Evolutionary conservation across 2,329 filamentous ascomycete species (phyloP).

Genomic region (Colletotrichum truncatum): DNA sequence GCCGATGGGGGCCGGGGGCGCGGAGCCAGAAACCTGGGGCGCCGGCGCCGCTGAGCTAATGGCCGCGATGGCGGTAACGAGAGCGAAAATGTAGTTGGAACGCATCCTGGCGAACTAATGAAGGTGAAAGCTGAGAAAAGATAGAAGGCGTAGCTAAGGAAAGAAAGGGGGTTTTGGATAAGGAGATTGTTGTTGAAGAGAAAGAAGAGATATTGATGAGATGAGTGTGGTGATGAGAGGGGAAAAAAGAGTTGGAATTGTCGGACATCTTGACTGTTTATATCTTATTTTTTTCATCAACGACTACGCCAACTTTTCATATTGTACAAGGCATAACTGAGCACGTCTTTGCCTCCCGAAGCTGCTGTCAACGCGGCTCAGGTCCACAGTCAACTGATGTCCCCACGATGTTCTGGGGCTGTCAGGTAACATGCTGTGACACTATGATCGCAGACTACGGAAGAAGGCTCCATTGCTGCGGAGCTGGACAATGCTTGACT

Average conservation of each 20-base stretch:
- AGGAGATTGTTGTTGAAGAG: constrained; percentile 9
- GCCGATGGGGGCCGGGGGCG: constrained; percentile 3
- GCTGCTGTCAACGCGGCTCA: constrained; percentile 3
- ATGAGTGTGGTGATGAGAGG: constrained; percentile 11
- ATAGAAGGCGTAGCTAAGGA: background rate
- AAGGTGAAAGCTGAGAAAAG: constrained; percentile 6
- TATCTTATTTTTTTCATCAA: background rate
- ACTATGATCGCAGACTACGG: constrained; percentile 10
- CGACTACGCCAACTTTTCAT: background rate
- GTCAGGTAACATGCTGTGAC: background rate
- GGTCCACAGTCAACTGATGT: constrained; percentile 14
- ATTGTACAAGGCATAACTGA: background rate
- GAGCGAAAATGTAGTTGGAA: constrained; percentile 24
- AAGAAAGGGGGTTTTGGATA: background rate
- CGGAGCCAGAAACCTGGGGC: constrained; percentile 14
- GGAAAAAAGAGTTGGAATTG: background rate
- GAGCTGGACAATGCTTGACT: background rate
- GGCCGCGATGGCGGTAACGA: constrained; percentile 22
- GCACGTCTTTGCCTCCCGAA: background rate
- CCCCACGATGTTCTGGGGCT: constrained; percentile 3
- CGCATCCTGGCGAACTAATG: constrained; percentile 18
- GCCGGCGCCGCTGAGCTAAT: constrained; percentile 23
- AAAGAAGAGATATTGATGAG: constrained; percentile 9
- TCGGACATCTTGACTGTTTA: constrained; percentile 1
- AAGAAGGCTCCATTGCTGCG: background rate